Conservation (phyloP, 116 monocot genomes). For the Trichopus zeylanicus region DNA sequence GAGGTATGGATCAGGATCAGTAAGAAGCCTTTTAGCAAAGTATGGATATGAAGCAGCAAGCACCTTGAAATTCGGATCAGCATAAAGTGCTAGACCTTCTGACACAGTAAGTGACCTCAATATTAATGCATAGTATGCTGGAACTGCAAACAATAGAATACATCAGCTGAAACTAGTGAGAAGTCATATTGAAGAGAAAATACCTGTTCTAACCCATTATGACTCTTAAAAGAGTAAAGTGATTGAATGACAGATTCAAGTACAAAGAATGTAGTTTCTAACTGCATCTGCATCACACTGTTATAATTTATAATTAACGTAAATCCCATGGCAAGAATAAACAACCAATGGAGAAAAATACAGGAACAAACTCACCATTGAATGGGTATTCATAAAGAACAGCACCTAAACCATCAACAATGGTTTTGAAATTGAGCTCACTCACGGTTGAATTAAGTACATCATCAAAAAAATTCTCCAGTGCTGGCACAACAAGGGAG, state of each 20-base stretch:
- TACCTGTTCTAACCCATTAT: background rate
- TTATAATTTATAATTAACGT: background rate
- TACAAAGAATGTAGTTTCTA: no score
- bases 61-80: slow-evolving; percentile 97
- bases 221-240: no score
- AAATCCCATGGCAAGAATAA: background rate
- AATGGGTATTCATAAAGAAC: slow-evolving; percentile 94
- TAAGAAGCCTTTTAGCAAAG: slow-evolving; percentile 98
- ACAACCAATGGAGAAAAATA: background rate
- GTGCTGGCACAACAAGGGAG: slow-evolving; percentile 89
- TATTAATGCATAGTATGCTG: slow-evolving; percentile 97
- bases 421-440: slow-evolving; percentile 94
- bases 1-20: slow-evolving; percentile 98
- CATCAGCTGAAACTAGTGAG: background rate
- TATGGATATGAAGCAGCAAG: slow-evolving; percentile 98
- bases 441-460: slow-evolving; percentile 91
- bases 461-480: slow-evolving; percentile 84
- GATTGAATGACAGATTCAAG: no score
- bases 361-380: slow-evolving; percentile 52
- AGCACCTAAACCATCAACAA: slow-evolving; percentile 89
- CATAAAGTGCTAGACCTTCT: slow-evolving; percentile 95
- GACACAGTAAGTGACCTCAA: slow-evolving; percentile 95
- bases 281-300: no score
- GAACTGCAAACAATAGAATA: slow-evolving; percentile 42
- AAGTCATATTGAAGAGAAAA: background rate